Base-by-base conservation (phyloP, 805 yeast genomes). In the Candida methanosorbosa region DNA sequence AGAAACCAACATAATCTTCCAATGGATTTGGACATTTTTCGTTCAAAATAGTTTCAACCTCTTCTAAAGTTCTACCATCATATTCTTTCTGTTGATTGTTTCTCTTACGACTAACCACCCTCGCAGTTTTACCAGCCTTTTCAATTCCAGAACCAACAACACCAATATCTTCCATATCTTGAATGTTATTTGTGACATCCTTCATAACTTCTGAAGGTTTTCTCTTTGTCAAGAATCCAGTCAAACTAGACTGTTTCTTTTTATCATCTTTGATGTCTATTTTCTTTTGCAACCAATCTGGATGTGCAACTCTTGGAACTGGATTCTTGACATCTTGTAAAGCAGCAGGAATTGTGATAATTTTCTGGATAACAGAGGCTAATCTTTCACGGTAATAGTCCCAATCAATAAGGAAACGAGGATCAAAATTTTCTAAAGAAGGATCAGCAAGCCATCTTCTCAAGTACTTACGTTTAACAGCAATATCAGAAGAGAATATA, bases 301-400 rank as follows among this genome's bases (percentile, higher is more conserved):
- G 99, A 50, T 90, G 97, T 4, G 74, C 73, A 6, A 94, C 90
- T 45, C 97, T 67, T 5, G 97, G 97, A 29, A 94, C 97, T 0
- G 99, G 99, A 49, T 92, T 94, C 12, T 66, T 59, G 14, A 90
- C 74, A 34, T 76, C 75, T 61, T 92, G 98, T 36, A 90, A 64
- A 5, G 97, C 97, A 4, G 99, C 99, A 2, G 99, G 99, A 45
- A 92, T 90, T 0, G 96, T 82, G 45, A 92, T 84, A 48, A 92
- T 86, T 59, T 94, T 92, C 55, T 88, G 96, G 29, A 94, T 78
- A 5, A 88, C 95, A 2, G 95, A 86, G 0, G 90, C 94, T 24
- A 92, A 68, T 49, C 99, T 75, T 48, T 86, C 96, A 42, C 79
- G 70, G 53, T 92, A 92, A 53, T 92, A 92, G 17, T 64, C 75